Evolutionary conservation across 257 asterid species (phyloP), one percentile per base, ranked within the genome.

Genomic region (Solanum ossicruentum): DNA sequence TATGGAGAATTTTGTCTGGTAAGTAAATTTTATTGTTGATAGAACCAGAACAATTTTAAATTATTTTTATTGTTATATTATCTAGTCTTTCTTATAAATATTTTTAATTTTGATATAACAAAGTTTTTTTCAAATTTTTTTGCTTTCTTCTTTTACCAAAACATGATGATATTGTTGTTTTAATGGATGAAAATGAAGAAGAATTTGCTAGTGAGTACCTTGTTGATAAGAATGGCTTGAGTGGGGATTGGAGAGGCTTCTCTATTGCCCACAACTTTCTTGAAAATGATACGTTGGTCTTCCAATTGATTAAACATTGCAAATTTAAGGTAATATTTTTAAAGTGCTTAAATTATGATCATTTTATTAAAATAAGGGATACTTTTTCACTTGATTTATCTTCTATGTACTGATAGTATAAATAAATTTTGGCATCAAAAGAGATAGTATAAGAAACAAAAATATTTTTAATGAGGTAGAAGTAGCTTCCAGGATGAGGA

Each of bases 181-280:
- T 92, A 91, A 92, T 90, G 81, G 95, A 88, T 49, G 92, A 91
- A 84, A 72, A 86, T 21, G 91, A 84, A 41, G 61, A 84, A 47
- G 92, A 89, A 88, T 88, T 85, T 87, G n/a, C 12, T 10, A 88
- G 89, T 3, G 88, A 85, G 57, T 93, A 89, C 91, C 89, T 92
- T 41, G 84, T 61, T 39, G 83, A 72, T 18, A 92, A 89, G 82
- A 88, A 83, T 80, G 89, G 95, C 85, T 84, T 93, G 12, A 88
- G 93, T 73, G 92, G 88, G 51, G 97, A 97, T 55, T 94, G 98
- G 97, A 89, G 93, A 88, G 92, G 91, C 72, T 94, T 94, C 84
- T 89, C 95, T 75, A 66, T 89, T 13, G 90, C 90, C 12, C 98
- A 94, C 89, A 87, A 84, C 36, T 91, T 94, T 90, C 87, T 87